Conservation (phyloP, 139 green algal species). For the Chlorella sorokiniana region DNA sequence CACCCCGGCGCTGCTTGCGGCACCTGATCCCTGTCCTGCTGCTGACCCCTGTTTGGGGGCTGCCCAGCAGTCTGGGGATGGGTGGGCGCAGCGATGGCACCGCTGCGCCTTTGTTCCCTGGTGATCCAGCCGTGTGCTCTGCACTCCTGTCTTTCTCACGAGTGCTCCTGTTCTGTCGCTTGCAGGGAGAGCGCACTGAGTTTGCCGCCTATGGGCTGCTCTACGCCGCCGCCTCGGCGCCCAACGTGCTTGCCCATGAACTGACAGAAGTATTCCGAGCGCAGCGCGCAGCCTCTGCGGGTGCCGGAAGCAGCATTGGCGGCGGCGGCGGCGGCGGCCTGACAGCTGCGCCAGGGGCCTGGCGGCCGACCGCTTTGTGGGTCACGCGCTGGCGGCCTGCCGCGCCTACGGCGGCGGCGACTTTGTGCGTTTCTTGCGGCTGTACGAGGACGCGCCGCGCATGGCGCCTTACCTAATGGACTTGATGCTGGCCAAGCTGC, state of each 20-base stretch:
- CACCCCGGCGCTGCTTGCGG: no score
- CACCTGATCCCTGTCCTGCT: background rate
- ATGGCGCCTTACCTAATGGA: slow-evolving; percentile 78
- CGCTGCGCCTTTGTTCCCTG: background rate
- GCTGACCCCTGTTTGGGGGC: background rate
- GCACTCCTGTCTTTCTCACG: background rate
- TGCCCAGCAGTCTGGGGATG: no score
- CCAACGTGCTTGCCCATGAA: slow-evolving; percentile 42
- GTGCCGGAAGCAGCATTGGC: background rate
- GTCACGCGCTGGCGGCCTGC: slow-evolving; percentile 46
- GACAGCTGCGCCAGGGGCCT: background rate
- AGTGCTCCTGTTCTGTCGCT: background rate
- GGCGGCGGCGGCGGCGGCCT: background rate
- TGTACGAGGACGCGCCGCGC: slow-evolving; percentile 60
- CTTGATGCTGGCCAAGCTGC: slow-evolving; percentile 44
- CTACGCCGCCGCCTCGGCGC: slow-evolving; percentile 43
- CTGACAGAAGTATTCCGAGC: slow-evolving; percentile 14
- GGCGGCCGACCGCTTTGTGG: slow-evolving; percentile 39
- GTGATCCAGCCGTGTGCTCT: background rate
- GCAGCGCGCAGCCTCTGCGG: background rate
- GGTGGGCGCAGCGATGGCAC: background rate
- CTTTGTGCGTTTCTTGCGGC: slow-evolving; percentile 49
- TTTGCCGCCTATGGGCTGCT: slow-evolving; percentile 78
- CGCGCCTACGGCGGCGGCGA: slow-evolving; percentile 34
- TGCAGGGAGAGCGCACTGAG: slow-evolving; percentile 42